These are phyloP conservation scores for Metarhizium album DNA, from an alignment of 2,329 filamentous ascomycete genomes.

Conservation along the genomic window DNA sequence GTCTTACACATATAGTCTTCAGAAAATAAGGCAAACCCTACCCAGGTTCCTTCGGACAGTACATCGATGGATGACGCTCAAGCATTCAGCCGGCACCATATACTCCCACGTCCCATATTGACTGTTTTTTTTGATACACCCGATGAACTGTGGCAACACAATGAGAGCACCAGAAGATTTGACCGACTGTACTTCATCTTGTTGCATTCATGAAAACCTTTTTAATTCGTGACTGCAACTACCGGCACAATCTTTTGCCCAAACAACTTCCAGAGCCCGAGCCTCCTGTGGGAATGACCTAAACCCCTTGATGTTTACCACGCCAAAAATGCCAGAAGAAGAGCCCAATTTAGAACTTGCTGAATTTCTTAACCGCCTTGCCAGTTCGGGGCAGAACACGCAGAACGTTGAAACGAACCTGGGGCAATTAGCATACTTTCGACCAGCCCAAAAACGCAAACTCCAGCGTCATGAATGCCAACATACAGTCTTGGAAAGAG, in stretches of 20 bases:
- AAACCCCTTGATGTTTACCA: conserved; percentile 35
- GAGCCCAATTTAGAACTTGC: conserved; percentile 77
- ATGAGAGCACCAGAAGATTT: too few species aligned
- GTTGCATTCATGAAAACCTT: conserved; percentile 28
- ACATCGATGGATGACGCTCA: not conserved
- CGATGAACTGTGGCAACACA: not conserved
- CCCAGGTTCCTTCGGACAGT: not conserved
- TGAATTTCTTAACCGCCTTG: conserved; percentile 96
- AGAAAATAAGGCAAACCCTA: too few species aligned
- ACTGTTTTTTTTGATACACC: not conserved
- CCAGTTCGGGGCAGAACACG: conserved; percentile 95
- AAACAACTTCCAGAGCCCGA: conserved; percentile 31
- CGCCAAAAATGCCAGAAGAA: conserved; percentile 44
- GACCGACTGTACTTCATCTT: conserved; percentile 1
- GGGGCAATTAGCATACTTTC: conserved; percentile 8
- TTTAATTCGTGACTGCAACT: conserved; percentile 34
- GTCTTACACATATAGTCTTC: too few species aligned
- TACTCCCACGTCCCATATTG: not conserved
- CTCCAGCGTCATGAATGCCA: not conserved
- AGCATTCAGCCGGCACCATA: not conserved
- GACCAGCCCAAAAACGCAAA: not conserved
- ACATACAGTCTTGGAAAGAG: conserved; percentile 98
- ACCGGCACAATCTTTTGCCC: conserved; percentile 32
- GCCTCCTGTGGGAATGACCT: conserved; percentile 26
- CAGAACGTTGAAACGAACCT: conserved; percentile 99